These are phyloP conservation scores for Amaranthus palmeri DNA, from an alignment of 148 eudicot species.

Conservation along the genomic window DNA sequence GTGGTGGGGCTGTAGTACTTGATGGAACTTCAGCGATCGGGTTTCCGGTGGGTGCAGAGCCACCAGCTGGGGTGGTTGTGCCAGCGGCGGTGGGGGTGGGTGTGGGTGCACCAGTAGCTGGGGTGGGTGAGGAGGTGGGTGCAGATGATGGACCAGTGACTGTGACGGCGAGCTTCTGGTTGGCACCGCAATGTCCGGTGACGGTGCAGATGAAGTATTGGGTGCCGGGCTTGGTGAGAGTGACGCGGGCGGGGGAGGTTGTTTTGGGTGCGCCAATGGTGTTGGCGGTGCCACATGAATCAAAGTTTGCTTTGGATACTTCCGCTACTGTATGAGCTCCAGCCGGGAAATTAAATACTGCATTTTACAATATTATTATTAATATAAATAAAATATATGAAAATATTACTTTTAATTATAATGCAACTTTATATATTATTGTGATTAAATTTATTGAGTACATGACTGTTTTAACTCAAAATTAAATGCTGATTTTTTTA, in stretches of 20 bases:
- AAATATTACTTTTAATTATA: too few relatives aligned
- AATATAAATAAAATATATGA: too few relatives aligned
- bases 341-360: conserved; percentile 52
- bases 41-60: conserved; percentile 2
- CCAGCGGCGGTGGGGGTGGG: conserved; percentile 9
- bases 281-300: conserved; percentile 29
- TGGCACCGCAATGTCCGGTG: conserved; percentile 33
- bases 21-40: neutral
- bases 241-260: conserved; percentile 41
- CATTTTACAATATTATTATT: neutral
- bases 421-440: too few relatives aligned
- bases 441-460: too few relatives aligned
- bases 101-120: conserved; percentile 15
- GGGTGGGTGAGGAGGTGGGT: conserved; percentile 21
- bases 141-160: conserved; percentile 25
- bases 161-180: conserved; percentile 46
- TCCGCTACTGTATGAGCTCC: conserved; percentile 56
- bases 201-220: conserved; percentile 58
- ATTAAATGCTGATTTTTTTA: too few relatives aligned
- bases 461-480: too few relatives aligned
- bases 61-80: neutral
- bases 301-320: conserved; percentile 38
- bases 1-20: conserved; percentile 2
- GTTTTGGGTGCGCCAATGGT: conserved; percentile 24
- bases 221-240: conserved; percentile 36